Conservation (phyloP, 768 basidiomycete species). For the Trametes punicea region DNA sequence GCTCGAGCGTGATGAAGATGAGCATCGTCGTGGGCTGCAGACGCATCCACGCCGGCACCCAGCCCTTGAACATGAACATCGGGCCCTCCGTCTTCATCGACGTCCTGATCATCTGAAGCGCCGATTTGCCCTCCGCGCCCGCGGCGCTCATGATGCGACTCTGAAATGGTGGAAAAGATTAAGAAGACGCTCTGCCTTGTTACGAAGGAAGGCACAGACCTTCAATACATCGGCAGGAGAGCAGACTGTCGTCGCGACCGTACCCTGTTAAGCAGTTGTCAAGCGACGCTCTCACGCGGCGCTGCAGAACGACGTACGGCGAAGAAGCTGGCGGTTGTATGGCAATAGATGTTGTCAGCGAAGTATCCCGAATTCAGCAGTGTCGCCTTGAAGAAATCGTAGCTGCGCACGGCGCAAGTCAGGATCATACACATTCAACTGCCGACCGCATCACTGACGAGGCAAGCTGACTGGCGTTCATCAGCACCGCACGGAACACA, state of each 20-base stretch:
- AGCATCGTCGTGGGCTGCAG: slow-evolving; percentile 86
- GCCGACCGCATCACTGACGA: slow-evolving; percentile 58
- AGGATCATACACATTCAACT: too few relatives aligned
- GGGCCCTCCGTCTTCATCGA: slow-evolving; percentile 73
- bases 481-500: slow-evolving; percentile 78
- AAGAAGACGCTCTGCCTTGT: not conserved
- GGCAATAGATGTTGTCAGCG: slow-evolving; percentile 76
- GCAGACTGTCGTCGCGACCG: slow-evolving; percentile 86
- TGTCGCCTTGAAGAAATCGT: slow-evolving; percentile 90
- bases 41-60: slow-evolving; percentile 84
- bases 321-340: slow-evolving; percentile 84
- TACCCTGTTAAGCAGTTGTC: slow-evolving; percentile 47
- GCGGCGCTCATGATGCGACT: slow-evolving; percentile 89
- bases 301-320: slow-evolving; percentile 51
- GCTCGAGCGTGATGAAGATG: slow-evolving; percentile 83
- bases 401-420: slow-evolving; percentile 40
- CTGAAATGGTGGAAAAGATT: slow-evolving; percentile 28
- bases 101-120: slow-evolving; percentile 61
- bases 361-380: slow-evolving; percentile 70
- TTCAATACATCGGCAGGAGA: slow-evolving; percentile 88
- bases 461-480: slow-evolving; percentile 92
- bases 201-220: slow-evolving; percentile 30
- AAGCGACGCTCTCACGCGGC: not conserved
- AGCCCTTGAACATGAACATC: slow-evolving; percentile 93
- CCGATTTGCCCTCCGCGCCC: slow-evolving; percentile 71